Conservation (phyloP, 345 rosid genomes). For the Boechera retrofracta region DNA sequence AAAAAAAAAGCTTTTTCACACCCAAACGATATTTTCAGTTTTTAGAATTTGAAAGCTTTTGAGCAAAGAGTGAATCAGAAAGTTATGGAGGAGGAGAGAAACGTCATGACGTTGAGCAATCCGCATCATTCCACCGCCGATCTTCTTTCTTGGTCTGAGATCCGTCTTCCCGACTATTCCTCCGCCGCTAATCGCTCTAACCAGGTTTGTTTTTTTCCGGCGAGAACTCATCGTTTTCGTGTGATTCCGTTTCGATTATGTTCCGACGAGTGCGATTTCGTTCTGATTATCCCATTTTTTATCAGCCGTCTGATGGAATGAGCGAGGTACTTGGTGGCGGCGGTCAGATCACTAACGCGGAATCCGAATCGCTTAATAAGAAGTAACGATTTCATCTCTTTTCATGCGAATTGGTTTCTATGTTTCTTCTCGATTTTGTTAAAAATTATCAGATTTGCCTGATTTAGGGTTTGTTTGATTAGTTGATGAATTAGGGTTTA, state of each 20-base stretch:
- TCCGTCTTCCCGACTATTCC: conserved; percentile 48
- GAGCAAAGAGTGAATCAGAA: background rate
- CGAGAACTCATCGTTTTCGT: background rate
- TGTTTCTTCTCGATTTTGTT: conserved; percentile 1
- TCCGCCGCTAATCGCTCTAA: conserved; percentile 47
- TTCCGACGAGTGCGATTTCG: background rate
- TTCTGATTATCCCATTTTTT: background rate
- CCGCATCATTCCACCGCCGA: conserved; percentile 84
- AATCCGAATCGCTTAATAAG: conserved; percentile 61
- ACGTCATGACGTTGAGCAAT: conserved; percentile 61
- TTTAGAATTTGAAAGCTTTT: background rate
- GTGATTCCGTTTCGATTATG: background rate
- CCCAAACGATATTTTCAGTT: conserved; percentile 13
- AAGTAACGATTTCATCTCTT: conserved; percentile 52
- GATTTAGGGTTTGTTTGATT: conserved; percentile 28
- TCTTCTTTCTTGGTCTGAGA: conserved; percentile 85
- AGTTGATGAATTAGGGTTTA: conserved; percentile 5
- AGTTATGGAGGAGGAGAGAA: conserved; percentile 62
- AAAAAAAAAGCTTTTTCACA: conserved; percentile 4
- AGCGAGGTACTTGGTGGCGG: conserved; percentile 68
- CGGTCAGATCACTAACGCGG: conserved; percentile 68
- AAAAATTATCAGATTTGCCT: background rate
- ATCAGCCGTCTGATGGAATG: conserved; percentile 72
- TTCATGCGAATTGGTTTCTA: background rate
- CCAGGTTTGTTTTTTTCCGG: conserved; percentile 41